Evolutionary conservation across 2,329 filamentous ascomycete genomes (phyloP).

Genomic region (Lasiodiplodia hormozganensis): DNA sequence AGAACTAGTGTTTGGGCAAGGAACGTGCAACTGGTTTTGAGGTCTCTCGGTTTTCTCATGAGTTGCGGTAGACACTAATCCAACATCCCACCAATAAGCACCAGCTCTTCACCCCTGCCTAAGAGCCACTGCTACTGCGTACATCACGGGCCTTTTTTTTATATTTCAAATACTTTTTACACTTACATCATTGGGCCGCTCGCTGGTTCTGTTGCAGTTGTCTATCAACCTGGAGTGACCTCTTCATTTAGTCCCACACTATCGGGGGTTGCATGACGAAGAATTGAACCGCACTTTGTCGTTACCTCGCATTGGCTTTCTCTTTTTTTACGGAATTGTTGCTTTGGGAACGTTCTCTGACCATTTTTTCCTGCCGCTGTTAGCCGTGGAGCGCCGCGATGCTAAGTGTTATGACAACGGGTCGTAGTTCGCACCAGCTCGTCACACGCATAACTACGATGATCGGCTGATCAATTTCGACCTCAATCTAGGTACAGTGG

Average conservation of each 20-base stretch:
- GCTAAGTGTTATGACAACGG: neutral
- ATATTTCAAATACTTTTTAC: neutral
- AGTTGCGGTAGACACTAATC: neutral
- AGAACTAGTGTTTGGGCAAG: neutral
- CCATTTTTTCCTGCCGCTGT: no score
- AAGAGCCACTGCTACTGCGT: neutral
- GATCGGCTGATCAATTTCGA: neutral
- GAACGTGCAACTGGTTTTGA: neutral
- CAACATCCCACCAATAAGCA: neutral
- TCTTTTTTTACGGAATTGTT: neutral
- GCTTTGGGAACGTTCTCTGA: neutral
- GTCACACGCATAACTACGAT: neutral
- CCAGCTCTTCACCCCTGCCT: neutral
- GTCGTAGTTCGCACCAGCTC: neutral
- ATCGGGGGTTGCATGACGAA: no score
- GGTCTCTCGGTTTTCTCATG: neutral
- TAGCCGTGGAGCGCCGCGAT: no score
- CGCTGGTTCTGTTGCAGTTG: neutral
- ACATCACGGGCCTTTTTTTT: neutral
- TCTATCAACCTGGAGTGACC: neutral
- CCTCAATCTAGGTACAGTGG: neutral
- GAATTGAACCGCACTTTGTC: no score
- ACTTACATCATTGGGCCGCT: neutral
- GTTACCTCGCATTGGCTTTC: no score
- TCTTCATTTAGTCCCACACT: neutral